Conservation (phyloP, 1,284 basidiomycete genomes). For the Cryptococcus sp. region DNA sequence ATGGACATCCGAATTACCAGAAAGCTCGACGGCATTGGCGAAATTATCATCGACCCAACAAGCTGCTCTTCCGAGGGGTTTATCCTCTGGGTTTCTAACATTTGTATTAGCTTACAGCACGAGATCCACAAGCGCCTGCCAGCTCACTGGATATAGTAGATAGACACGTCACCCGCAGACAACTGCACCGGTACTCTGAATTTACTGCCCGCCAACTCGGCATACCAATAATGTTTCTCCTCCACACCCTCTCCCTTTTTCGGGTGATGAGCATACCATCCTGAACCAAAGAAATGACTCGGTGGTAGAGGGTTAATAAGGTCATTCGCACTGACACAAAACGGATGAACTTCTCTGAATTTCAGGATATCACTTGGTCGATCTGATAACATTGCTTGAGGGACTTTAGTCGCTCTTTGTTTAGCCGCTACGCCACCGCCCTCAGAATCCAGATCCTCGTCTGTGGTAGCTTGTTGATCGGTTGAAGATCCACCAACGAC, state of each 20-base stretch:
- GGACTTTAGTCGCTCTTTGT: conserved; percentile 53
- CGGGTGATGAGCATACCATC: conserved; percentile 77
- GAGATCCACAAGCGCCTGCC: conserved; percentile 40
- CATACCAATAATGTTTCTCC: conserved; percentile 80
- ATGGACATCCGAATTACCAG: conserved; percentile 47
- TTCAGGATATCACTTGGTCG: conserved; percentile 57
- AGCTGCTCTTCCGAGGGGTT: conserved; percentile 47
- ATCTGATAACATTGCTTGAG: conserved; percentile 67
- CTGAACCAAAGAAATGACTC: conserved; percentile 80
- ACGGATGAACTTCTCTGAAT: conserved; percentile 82
- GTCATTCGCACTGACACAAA: conserved; percentile 88
- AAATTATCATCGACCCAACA: conserved; percentile 56
- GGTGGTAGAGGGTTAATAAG: conserved; percentile 88
- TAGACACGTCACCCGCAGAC: conserved; percentile 51
- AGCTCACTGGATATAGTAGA: conserved; percentile 51
- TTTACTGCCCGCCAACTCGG: conserved; percentile 67
- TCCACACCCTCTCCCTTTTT: conserved; percentile 49
- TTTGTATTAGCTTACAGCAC: conserved; percentile 58
- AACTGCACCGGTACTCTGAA: conserved; percentile 58
- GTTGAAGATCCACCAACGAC: not conserved
- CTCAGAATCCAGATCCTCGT: conserved; percentile 31
- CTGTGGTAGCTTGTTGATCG: conserved; percentile 29
- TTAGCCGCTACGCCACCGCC: conserved; percentile 19
- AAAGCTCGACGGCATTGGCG: conserved; percentile 49
- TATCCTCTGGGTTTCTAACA: conserved; percentile 54